Evolutionary conservation across 2,329 filamentous ascomycete genomes (phyloP), one percentile per base, ranked within the genome.

Genomic region (Malbranchea cinnamomea): DNA sequence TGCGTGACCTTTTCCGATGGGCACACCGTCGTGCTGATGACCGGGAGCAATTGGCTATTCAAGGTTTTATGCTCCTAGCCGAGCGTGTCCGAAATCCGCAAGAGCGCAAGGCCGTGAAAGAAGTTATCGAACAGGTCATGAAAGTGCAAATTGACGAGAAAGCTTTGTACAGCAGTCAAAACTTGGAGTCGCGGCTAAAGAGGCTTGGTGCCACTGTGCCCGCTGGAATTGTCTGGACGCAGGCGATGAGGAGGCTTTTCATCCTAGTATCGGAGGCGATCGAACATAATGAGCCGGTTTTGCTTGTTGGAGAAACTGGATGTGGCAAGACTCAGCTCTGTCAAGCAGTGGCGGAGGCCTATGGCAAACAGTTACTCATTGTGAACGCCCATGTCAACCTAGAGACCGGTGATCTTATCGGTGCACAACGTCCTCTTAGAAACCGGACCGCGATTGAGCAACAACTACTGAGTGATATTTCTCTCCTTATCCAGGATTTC

Each of bases 361-460:
- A 82, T 38, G 62, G 65, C 10, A 83, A 78, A 44, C 63, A 80
- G 38, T 61, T 99, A 22, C 75, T 85, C 41, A 89, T 87, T 42
- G 78, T 98, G 46, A 99, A 98, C 49, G 89, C 91, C 2, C 91
- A 99, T 54, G 87, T 95, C 43, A 99, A 98, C 41, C 85, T 89
- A 0, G 91, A 99, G 52, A 95, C 91, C 0, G 87, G 89, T 10
- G 89, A 99, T 53, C 65, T 99, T 7, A 95, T 99, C 41, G 89
- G 89, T 40, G 89, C 89, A 3, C 89, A 98, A 52, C 65, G 89
- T 36, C 89, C 89, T 3, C 71, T 95, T 13, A 71, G 91, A 39
- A 95, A 95, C 50, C 72, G 85, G 23, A 71, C 75, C 9, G 71
- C 71, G 1, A 71, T 92, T 19, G 59, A 80, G 20, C 71, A 78